phyloP scores from a whole-genome alignment of 2,329 filamentous ascomycete genomes.

The Periconia sp. region DNA sequence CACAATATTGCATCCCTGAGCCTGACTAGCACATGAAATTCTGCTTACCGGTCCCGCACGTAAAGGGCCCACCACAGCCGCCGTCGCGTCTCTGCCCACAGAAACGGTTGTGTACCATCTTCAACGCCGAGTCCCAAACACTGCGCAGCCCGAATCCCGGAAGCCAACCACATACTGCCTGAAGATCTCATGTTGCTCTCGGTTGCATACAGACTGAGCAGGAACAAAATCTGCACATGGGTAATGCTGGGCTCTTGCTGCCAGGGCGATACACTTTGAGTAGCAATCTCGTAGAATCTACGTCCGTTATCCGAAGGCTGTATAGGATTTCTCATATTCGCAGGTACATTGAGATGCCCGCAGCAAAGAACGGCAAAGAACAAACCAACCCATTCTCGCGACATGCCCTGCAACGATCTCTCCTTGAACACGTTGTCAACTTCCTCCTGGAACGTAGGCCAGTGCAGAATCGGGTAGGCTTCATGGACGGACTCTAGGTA shows the following conservation, averaged over 20 bases:
- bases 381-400: conserved; percentile 73
- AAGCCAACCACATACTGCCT: conserved; percentile 83
- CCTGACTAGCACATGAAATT: background rate
- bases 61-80: conserved; percentile 95
- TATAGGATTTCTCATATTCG: conserved; percentile 57
- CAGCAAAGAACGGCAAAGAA: conserved; percentile 84
- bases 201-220: conserved; percentile 77
- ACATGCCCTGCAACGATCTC: conserved; percentile 61
- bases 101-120: conserved; percentile 68
- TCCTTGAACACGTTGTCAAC: conserved; percentile 76
- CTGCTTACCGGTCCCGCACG: conserved; percentile 73
- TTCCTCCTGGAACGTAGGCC: conserved; percentile 76
- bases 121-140: conserved; percentile 81
- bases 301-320: conserved; percentile 58
- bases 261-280: conserved; percentile 76
- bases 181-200: conserved; percentile 86
- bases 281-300: conserved; percentile 71
- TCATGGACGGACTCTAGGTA: conserved; percentile 79
- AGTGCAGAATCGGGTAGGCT: conserved; percentile 83
- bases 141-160: conserved; percentile 77
- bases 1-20: background rate
- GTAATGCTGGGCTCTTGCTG: conserved; percentile 75
- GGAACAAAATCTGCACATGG: conserved; percentile 69
- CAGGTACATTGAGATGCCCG: conserved; percentile 71
- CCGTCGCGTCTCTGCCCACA: conserved; percentile 84